Evolutionary conservation across 1,139 yeast species (phyloP).

Genomic region (Debaryomyces psychrophilus): DNA sequence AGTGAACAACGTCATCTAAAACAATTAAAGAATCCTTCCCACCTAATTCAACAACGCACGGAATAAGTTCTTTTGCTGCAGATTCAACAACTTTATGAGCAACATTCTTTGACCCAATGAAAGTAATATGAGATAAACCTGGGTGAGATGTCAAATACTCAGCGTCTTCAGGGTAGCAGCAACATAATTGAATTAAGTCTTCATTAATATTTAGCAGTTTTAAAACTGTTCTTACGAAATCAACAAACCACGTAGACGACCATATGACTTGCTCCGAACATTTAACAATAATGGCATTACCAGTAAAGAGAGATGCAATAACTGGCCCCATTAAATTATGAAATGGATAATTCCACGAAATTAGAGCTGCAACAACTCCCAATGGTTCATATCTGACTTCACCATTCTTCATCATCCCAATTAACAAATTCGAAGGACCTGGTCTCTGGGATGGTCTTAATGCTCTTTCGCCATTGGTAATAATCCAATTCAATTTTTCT

Average conservation of each 20-base stretch:
- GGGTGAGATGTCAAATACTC: constrained; percentile 84
- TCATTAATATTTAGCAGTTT: constrained; percentile 75
- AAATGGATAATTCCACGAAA: constrained; percentile 96
- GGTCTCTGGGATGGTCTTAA: constrained; percentile 76
- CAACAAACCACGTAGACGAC: constrained; percentile 82
- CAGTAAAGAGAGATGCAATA: constrained; percentile 84
- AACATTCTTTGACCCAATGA: constrained; percentile 92
- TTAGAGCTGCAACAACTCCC: constrained; percentile 85
- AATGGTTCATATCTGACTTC: constrained; percentile 92
- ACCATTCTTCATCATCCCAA: constrained; percentile 78
- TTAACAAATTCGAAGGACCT: constrained; percentile 79
- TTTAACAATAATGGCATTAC: constrained; percentile 87
- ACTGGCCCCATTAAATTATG: constrained; percentile 93
- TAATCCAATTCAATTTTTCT: constrained; percentile 89
- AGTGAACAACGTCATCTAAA: constrained; percentile 68
- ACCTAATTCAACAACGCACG: constrained; percentile 93
- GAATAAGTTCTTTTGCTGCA: constrained; percentile 83
- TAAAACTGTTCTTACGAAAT: constrained; percentile 70
- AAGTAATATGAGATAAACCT: constrained; percentile 82
- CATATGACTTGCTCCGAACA: constrained; percentile 96
- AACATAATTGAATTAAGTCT: constrained; percentile 79
- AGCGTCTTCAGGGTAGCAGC: constrained; percentile 81
- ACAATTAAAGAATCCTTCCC: constrained; percentile 93
- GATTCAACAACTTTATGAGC: constrained; percentile 84
- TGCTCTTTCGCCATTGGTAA: constrained; percentile 76